Evolutionary conservation across 1,139 yeast genomes (phyloP), one percentile per base, ranked within the genome.

Genomic region (Yamadazyma oceani): DNA sequence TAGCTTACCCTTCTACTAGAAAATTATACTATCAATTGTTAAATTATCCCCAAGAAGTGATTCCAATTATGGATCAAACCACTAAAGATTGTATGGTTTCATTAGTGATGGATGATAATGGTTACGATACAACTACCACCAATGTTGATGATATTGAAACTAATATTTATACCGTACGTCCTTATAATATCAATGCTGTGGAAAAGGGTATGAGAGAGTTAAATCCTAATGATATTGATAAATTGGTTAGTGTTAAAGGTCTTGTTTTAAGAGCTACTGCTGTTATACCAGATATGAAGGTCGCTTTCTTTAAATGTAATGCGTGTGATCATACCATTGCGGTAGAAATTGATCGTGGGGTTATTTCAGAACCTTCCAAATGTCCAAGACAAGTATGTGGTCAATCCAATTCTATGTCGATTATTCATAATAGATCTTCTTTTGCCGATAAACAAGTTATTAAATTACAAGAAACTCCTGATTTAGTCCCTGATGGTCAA

Each of bases 401-500:
- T n/a, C 88, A 85, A 46, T 71, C 79, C 9, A 87, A 87, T 60
- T 85, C 97, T 4, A 89, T 94, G 97, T 80, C 85, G 43, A 69
- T 92, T 40, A 77, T 92, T 17, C 98, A 92, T 64, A 92, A 92
- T 58, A 76, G 98, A 52, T 85, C 95, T 23, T 78, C 88, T 1
- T 92, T 92, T 65, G 94, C 95, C 22, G 97, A 92, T 60, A 92
- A 90, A 57, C 99, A 92, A 62, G 92, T 92, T 26, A 81, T 92
- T 46, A 87, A 88, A 55, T 68, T 92, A 33, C 99, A 92, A 62
- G 99, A 92, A 61, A 92, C 98, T 0, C 99, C 98, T 0, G 98
- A 92, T 60, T 73, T 82, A 46, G 96, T 92, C n/a, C 98, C 98
- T 2, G 98, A 88, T 64, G 99, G 99, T 15, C 98, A 92, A 62